phyloP scores from a whole-genome alignment of 176 grass and related monocot genomes.

The Oryza rufipogon region DNA sequence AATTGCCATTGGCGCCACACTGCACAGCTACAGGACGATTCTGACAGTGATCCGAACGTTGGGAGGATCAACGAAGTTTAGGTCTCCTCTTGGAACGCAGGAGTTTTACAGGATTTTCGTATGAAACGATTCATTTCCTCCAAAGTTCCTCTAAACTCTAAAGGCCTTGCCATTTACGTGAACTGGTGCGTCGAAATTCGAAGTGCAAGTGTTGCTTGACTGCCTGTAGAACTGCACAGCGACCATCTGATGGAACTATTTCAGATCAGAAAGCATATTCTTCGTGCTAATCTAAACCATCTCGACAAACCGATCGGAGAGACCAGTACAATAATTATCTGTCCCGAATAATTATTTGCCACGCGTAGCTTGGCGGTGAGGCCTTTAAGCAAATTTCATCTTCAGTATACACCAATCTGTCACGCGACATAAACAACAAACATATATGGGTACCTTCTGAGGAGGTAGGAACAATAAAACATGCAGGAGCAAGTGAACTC shows the following conservation, averaged over 20 bases:
- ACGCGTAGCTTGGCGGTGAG: not conserved
- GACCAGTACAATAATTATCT: not conserved
- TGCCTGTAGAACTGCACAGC: not conserved
- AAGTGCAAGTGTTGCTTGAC: not conserved
- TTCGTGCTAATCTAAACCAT: not conserved
- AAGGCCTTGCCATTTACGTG: not conserved
- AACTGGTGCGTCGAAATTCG: not conserved
- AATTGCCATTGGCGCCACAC: not conserved
- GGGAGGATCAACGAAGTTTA: not conserved
- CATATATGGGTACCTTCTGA: not conserved
- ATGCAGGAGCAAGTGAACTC: not conserved
- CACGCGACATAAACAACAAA: slow-evolving; percentile 7
- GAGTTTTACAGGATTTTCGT: too few relatives aligned
- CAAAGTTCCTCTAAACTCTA: too few relatives aligned
- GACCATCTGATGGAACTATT: not conserved
- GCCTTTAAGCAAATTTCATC: not conserved
- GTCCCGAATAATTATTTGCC: too few relatives aligned
- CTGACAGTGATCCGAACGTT: not conserved
- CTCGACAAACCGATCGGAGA: not conserved
- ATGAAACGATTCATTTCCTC: too few relatives aligned
- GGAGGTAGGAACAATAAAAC: not conserved
- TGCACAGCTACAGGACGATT: not conserved
- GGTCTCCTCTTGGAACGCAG: too few relatives aligned
- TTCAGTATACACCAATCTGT: not conserved
- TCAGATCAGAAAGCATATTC: not conserved